A percentile compares a stretch with the other conserved stretches of the same genome.
Conservation (phyloP, 768 basidiomycete species). For the Lactifluus pinguis region DNA sequence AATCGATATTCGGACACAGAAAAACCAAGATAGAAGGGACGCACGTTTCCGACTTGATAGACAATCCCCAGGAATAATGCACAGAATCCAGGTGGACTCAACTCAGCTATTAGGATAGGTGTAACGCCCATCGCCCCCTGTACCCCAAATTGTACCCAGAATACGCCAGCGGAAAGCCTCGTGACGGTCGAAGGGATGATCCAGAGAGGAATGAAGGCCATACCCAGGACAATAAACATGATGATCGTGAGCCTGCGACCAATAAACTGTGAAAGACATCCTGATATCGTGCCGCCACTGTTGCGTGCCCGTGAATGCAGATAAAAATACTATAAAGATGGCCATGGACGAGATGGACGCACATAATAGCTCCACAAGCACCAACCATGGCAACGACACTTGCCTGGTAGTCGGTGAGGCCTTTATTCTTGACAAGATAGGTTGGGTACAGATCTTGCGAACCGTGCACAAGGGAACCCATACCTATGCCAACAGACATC, state of each 20-base stretch:
- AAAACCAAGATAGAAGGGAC: background rate
- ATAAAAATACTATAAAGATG: background rate
- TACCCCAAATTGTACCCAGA: slow-evolving; percentile 38
- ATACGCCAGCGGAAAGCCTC: slow-evolving; percentile 35
- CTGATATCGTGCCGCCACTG: slow-evolving; percentile 32
- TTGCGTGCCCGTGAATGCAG: background rate
- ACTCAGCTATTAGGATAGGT: slow-evolving; percentile 37
- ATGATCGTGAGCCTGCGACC: slow-evolving; percentile 39
- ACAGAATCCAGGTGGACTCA: slow-evolving; percentile 40
- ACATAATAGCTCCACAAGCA: slow-evolving; percentile 26
- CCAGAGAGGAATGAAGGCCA: slow-evolving; percentile 32
- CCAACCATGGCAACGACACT: slow-evolving; percentile 38
- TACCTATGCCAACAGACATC: slow-evolving; percentile 21
- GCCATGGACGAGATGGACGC: background rate
- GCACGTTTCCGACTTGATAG: slow-evolving; percentile 34
- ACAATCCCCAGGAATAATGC: slow-evolving; percentile 35
- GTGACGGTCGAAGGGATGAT: slow-evolving; percentile 34
- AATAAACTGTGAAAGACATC: slow-evolving; percentile 32
- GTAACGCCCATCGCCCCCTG: slow-evolving; percentile 29
- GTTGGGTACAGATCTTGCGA: slow-evolving; percentile 35
- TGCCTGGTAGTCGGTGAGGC: slow-evolving; percentile 25
- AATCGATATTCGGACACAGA: background rate
- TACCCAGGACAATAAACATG: slow-evolving; percentile 26
- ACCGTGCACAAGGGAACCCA: slow-evolving; percentile 44
- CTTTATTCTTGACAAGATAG: slow-evolving; percentile 29